phyloP scores from a whole-genome alignment of 352 stramenopile genomes.

The Phytophthora citrophthora region DNA sequence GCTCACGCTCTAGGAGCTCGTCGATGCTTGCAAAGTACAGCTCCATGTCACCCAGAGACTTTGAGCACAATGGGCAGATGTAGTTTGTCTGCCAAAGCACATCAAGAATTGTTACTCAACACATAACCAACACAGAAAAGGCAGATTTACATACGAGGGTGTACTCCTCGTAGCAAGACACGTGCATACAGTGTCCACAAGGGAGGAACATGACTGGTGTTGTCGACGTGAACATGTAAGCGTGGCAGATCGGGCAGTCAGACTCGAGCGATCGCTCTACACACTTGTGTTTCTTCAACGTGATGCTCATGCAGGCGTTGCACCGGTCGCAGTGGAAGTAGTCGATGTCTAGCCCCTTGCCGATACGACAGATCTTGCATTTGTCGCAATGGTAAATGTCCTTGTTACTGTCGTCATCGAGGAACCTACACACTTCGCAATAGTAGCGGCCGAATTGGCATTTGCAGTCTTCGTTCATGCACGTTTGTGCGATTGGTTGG shows the following conservation, averaged over 20 bases:
- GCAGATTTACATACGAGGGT: constrained; percentile 61
- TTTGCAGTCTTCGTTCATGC: constrained; percentile 69
- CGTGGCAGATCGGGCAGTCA: constrained; percentile 95
- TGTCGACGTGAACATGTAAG: constrained; percentile 96
- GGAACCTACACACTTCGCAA: constrained; percentile 96
- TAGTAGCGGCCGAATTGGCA: constrained; percentile 93
- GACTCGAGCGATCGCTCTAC: constrained; percentile 95
- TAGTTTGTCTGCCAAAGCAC: constrained; percentile 81
- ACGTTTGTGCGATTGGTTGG: constrained; percentile 70
- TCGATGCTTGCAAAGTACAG: constrained; percentile 89
- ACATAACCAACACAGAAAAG: background rate
- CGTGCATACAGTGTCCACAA: constrained; percentile 97
- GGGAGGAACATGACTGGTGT: constrained; percentile 94
- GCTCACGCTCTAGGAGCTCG: constrained; percentile 79
- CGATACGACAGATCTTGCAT: constrained; percentile 97
- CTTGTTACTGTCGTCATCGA: constrained; percentile 92
- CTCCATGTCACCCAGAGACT: constrained; percentile 95
- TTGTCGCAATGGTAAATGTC: constrained; percentile 99
- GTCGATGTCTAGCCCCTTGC: constrained; percentile 95
- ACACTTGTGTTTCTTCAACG: constrained; percentile 92
- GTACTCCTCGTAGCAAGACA: constrained; percentile 95
- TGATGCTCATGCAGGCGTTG: constrained; percentile 97
- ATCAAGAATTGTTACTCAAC: constrained; percentile 6
- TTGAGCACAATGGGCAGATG: constrained; percentile 95
- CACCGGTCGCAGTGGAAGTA: constrained; percentile 98